phyloP scores from a whole-genome alignment of 2,329 filamentous ascomycete genomes.

The Xylaria sp. region DNA sequence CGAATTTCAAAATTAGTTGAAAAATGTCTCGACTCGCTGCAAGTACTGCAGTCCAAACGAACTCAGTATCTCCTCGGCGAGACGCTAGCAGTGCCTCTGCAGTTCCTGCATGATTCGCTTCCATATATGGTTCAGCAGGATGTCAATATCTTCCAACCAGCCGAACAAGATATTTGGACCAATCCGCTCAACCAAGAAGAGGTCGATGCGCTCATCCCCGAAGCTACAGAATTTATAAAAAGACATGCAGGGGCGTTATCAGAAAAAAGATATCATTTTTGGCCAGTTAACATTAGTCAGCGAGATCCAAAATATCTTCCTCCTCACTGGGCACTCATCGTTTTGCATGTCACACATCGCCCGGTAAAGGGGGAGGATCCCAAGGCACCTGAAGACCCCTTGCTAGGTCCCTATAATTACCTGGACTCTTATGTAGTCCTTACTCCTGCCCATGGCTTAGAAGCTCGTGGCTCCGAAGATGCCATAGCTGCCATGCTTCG shows the following conservation, averaged over 20 bases:
- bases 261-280: conserved; percentile 35
- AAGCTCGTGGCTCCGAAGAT: conserved; percentile 7
- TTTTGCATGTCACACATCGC: conserved; percentile 27
- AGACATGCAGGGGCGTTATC: background rate
- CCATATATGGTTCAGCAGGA: conserved; percentile 29
- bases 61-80: conserved; percentile 1
- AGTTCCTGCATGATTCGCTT: conserved; percentile 29
- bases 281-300: conserved; percentile 33
- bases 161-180: background rate
- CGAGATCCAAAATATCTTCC: background rate
- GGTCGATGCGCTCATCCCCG: background rate
- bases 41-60: conserved; percentile 20
- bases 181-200: background rate
- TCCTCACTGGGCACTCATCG: conserved; percentile 30
- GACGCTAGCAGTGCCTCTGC: conserved; percentile 17
- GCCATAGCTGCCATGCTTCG: background rate
- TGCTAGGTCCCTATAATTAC: background rate
- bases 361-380: background rate
- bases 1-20: background rate
- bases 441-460: conserved; percentile 26
- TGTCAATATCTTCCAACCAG: conserved; percentile 23
- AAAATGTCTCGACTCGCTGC: conserved; percentile 15
- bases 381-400: background rate
- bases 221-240: background rate
- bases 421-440: conserved; percentile 30